Percentiles rank a stretch among this genome's conserved stretches.
Conservation (phyloP, 805 yeast genomes). For the Alloascoidea africana region DNA sequence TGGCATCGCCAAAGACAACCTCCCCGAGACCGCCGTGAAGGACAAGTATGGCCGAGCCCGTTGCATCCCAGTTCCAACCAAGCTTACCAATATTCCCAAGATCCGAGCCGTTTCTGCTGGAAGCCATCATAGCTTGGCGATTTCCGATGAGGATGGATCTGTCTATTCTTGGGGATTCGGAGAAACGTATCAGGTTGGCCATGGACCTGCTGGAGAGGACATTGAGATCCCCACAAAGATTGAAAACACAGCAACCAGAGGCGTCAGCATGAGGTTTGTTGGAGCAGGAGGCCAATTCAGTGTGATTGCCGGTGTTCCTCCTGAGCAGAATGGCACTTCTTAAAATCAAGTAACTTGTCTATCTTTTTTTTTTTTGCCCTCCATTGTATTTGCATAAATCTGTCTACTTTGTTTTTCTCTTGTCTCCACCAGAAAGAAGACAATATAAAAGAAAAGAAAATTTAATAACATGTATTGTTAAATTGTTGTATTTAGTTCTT, state of each 20-base stretch:
- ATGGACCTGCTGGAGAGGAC: constrained; percentile 76
- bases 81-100: constrained; percentile 40
- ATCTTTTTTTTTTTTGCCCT: too few relatives aligned
- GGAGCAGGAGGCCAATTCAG: constrained; percentile 98
- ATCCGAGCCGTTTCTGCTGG: constrained; percentile 60
- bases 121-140: constrained; percentile 83
- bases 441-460: not conserved
- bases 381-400: not conserved
- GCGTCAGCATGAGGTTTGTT: constrained; percentile 49
- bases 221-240: constrained; percentile 80
- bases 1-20: constrained; percentile 52
- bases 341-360: too few relatives aligned
- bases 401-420: not conserved
- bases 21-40: constrained; percentile 59
- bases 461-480: too few relatives aligned
- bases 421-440: not conserved
- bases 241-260: constrained; percentile 84
- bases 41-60: constrained; percentile 74
- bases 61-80: constrained; percentile 77
- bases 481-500: too few relatives aligned
- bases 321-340: too few relatives aligned
- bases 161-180: constrained; percentile 97
- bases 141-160: constrained; percentile 61
- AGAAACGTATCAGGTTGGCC: constrained; percentile 91
- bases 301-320: constrained; percentile 59